A percentile compares a stretch with the other conserved stretches of the same genome.
phyloP scores from a whole-genome alignment of 2,329 filamentous ascomycete species.

The Xenoacremonium recifei region DNA sequence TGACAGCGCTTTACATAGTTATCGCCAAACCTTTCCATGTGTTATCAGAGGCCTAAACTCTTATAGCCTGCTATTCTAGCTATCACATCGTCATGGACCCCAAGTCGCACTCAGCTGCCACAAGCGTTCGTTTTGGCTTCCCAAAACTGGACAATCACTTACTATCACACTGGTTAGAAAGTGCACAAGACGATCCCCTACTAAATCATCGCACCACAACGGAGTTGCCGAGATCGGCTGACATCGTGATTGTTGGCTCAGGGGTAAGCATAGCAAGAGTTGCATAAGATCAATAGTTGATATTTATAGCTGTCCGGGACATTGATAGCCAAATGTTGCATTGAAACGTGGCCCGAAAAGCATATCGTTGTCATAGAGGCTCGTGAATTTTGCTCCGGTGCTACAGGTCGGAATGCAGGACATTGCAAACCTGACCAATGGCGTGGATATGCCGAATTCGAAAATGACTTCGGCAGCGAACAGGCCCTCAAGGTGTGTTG shows the following conservation, averaged over 20 bases:
- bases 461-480: constrained; percentile 6
- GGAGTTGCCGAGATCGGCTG: constrained; percentile 1
- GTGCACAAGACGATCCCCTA: constrained; percentile 5
- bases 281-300: neutral
- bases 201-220: constrained; percentile 9
- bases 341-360: constrained; percentile 9
- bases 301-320: constrained; percentile 8
- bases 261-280: constrained; percentile 1
- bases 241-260: constrained; percentile 11
- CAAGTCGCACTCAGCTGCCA: neutral
- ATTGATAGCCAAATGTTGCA: constrained; percentile 8
- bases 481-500: constrained; percentile 9
- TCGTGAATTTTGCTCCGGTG: constrained; percentile 12
- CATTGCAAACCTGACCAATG: constrained; percentile 15
- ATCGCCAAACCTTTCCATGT: neutral
- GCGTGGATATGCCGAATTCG: constrained; percentile 9
- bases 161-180: constrained; percentile 8
- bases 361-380: constrained; percentile 10
- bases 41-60: neutral
- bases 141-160: constrained; percentile 4
- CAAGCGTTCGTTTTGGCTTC: constrained; percentile 1
- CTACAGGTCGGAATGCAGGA: constrained; percentile 10
- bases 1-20: neutral
- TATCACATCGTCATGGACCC: neutral
- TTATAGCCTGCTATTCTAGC: neutral